These are phyloP conservation scores for Picea sitchensis DNA, from an alignment of 75 land plant genomes.

Conservation along the genomic window DNA sequence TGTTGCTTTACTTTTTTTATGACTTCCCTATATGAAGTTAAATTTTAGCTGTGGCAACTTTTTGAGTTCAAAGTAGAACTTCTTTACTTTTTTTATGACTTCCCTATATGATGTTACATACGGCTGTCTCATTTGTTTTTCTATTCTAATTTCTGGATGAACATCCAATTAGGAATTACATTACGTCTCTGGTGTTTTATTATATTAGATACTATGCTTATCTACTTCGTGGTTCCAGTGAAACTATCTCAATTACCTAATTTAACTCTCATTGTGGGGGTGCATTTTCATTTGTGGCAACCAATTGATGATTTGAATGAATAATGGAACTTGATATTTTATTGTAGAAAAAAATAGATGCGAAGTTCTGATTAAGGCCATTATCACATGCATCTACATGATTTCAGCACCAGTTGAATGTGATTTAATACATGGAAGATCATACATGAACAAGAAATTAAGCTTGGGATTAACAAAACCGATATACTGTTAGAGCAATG, in stretches of 20 bases:
- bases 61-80: neutral
- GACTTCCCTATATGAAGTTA: neutral
- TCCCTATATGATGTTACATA: neutral
- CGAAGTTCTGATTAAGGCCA: neutral
- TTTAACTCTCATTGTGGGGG: neutral
- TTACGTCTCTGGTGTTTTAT: neutral
- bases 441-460: neutral
- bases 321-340: neutral
- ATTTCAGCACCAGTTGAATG: neutral
- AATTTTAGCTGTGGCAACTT: constrained; percentile 11
- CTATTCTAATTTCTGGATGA: neutral
- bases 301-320: neutral
- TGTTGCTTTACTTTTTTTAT: neutral
- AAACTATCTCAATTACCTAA: neutral
- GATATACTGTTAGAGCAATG: too few relatives aligned
- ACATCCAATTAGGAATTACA: neutral
- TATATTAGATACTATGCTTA: neutral
- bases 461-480: too few relatives aligned
- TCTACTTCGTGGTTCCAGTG: neutral
- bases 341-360: neutral
- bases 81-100: neutral
- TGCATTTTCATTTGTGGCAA: neutral
- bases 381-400: neutral
- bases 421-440: neutral
- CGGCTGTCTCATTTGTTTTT: neutral